A percentile compares a stretch with the other conserved stretches of the same genome.
phyloP scores from a whole-genome alignment of 225 moss, liverwort and hornwort genomes.

The Thuidium tamariscinum region DNA sequence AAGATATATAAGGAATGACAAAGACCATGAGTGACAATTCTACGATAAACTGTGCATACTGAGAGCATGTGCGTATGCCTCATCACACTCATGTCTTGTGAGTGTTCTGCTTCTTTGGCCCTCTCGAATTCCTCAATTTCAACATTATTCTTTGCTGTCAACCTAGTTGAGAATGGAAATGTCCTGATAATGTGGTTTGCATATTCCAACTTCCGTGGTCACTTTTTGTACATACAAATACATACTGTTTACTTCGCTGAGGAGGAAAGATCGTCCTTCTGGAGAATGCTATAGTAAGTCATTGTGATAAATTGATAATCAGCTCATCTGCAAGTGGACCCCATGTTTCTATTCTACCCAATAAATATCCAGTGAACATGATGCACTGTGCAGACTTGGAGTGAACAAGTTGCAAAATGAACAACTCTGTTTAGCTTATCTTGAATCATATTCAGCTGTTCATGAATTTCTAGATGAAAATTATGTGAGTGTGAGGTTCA shows the following conservation, averaged over 20 bases:
- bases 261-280: background rate
- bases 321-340: background rate
- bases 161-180: background rate
- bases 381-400: too few species aligned
- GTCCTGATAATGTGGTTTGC: background rate
- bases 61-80: background rate
- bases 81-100: background rate
- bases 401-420: background rate
- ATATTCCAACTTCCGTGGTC: background rate
- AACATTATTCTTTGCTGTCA: background rate
- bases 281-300: background rate
- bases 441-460: background rate
- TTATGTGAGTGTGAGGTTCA: too few species aligned
- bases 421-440: background rate
- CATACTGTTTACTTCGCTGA: background rate
- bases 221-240: background rate
- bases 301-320: too few species aligned
- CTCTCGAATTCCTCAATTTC: background rate
- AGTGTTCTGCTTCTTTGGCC: background rate
- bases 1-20: slow-evolving; percentile 9
- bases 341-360: background rate
- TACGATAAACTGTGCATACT: background rate
- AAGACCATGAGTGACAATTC: background rate
- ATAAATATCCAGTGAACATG: too few species aligned
- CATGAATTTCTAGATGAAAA: background rate